Base-by-base conservation (phyloP, 2,329 filamentous ascomycete genomes). In the Aspergillus texensis region DNA sequence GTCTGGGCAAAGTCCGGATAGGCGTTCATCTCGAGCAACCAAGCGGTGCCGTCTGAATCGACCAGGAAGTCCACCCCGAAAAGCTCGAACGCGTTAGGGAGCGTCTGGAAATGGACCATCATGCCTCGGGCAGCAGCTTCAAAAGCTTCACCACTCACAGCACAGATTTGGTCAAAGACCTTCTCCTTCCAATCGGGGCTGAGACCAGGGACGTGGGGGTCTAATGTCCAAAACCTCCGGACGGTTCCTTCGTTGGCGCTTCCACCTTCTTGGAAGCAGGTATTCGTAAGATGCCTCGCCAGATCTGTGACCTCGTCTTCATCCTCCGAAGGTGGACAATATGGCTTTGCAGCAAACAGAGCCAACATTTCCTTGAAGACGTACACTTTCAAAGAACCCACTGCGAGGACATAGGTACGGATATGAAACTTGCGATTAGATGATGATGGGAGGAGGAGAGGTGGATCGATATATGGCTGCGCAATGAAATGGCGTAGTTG, bases 1-100 rank as follows among this genome's bases (percentile, higher is more conserved):
- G 93, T 97, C 86, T 98, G 94, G 73, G 86, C 89, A 74, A 98
- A 98, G 80, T 99, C 95, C 11, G 95, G 95, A 79, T 96, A 99
- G 0, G 94, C 92, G 81, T 99, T 99, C 36, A 96, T 87, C 81
- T 99, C 95, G 62, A 99, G 81, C 72, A 99, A 76, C 88, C 89
- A 97, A 4, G 88, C 86, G 4, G 73, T 83, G 0, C 88, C 89
- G 10, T 76, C 72, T 0, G 75, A 83, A 72, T 93, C 92, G 11
- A 97, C 89, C 72, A 99, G 77, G 74, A 95, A 99, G 76, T 99
- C 95, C 48, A 98, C 78, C 0, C 95, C 95, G 75, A 91, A 99
- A 9, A 96, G 82, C 81, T 99, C 95, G 74, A 98, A 98, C 0
- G 90, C 92, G 75, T 96, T 94, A 0, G 89, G 88, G 56, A 97